Percentiles rank a stretch among this genome's conserved stretches.
These are phyloP conservation scores for Syzygium grande DNA, from an alignment of 345 rosid species.

Conservation along the genomic window DNA sequence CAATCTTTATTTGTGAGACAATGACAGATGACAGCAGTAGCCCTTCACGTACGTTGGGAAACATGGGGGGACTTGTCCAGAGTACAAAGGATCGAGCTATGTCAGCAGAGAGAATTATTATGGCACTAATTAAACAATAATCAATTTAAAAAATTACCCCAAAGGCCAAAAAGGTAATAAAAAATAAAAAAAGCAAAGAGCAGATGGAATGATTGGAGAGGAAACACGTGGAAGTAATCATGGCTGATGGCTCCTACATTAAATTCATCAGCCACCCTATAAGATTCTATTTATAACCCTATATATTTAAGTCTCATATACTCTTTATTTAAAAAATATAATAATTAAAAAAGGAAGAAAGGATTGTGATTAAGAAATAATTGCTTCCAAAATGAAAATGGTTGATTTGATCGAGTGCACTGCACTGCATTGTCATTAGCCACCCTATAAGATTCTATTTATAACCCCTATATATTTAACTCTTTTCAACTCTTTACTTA, in stretches of 20 bases:
- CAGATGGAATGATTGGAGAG: neutral
- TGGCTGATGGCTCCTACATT: neutral
- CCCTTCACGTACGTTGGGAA: neutral
- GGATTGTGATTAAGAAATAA: neutral
- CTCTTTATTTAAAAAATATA: neutral
- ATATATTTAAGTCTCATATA: neutral
- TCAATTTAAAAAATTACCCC: neutral
- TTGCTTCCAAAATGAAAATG: neutral
- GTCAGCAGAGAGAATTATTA: neutral
- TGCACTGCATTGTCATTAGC: neutral
- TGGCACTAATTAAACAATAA: neutral
- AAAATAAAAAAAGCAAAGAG: neutral
- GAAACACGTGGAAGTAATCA: neutral
- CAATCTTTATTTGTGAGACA: neutral
- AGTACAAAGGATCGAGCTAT: neutral
- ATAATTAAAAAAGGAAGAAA: no score
- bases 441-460: neutral
- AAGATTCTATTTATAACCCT: neutral
- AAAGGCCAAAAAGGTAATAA: neutral
- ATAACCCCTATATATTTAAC: neutral
- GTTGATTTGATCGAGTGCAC: neutral
- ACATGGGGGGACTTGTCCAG: neutral
- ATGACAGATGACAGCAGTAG: neutral
- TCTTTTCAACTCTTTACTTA: neutral
- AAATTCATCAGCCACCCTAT: neutral